Base-by-base conservation (phyloP, 2,329 filamentous ascomycete species). In the Stenocarpella maydis region DNA sequence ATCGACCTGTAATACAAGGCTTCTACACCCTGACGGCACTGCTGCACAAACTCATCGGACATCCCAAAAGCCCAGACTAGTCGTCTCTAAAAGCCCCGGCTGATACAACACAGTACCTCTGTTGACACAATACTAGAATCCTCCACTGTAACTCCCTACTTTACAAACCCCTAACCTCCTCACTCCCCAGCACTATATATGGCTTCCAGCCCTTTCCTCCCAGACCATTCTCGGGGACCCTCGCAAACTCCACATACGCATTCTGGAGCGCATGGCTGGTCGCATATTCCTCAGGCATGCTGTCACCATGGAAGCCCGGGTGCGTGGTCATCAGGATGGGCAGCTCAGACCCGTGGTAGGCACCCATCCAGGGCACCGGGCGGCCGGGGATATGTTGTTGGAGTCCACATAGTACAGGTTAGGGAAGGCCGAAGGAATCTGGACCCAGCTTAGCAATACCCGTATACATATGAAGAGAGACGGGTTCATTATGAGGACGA, bases 41-140 rank as follows among this genome's bases (percentile, higher is more conserved):
- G 6, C 14, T 17, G 8, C 15, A 3, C 1, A 3, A 4, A 26
- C 24, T 15, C 24, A 28, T 3, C 19, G 17, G 8, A 4, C 8
- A 26, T 17, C 28, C n/a, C 10, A 6, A 19, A 52, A 12, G 17
- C 2, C 17, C 8, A n/a, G 5, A 4, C 3, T 2, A n/a, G n/a
- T n/a, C n/a, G n/a, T 52, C 26, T 31, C 9, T 10, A 28, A 52
- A 31, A 5, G 12, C 9, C 17, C n/a, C 24, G 24, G 15, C 26
- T n/a, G 1, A 12, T 4, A 89, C 3, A 94, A 97, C 80, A 91
- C 93, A 69, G 92, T 8, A 17, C n/a, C 39, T 65, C 67, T 6
- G 8, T 49, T 6, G 58, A 64, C 3, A 49, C 58, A 10, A 68
- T 39, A n/a, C 49, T 68, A 17, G 39, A 21, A 37, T 68, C 58